A percentile compares a stretch with the other conserved stretches of the same genome.
Conservation (phyloP, 345 rosid species). For the Aegle marmelos region DNA sequence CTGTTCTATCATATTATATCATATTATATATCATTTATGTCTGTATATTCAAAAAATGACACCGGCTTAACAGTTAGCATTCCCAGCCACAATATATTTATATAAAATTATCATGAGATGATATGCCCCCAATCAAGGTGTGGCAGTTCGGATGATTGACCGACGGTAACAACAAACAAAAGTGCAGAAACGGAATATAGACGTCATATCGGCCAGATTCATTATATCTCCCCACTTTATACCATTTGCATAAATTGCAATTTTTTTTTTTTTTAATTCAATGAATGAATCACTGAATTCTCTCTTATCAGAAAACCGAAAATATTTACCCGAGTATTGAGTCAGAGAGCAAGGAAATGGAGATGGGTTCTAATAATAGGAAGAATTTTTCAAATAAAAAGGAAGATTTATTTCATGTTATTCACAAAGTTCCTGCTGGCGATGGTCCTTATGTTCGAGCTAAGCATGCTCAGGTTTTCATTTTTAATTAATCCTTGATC, state of each 20-base stretch:
- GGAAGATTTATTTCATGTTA: slow-evolving; percentile 52
- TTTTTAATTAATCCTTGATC: background rate
- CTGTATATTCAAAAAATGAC: too few species aligned
- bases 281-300: too few species aligned
- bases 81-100: too few species aligned
- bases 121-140: background rate
- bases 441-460: slow-evolving; percentile 87
- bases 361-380: slow-evolving; percentile 23
- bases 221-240: too few species aligned
- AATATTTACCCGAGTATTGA: background rate
- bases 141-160: background rate
- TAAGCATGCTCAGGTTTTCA: slow-evolving; percentile 78
- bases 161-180: background rate
- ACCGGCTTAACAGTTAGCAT: too few species aligned
- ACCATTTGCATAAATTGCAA: background rate
- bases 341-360: slow-evolving; percentile 15
- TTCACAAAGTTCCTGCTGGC: slow-evolving; percentile 78
- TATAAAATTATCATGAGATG: background rate
- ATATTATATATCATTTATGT: too few species aligned
- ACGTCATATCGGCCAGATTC: background rate
- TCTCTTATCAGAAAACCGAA: background rate
- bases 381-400: slow-evolving; percentile 18
- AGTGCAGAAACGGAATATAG: background rate
- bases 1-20: too few species aligned
- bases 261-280: background rate